A percentile compares a stretch with the other conserved stretches of the same genome.
phyloP scores from a whole-genome alignment of 257 asterid species.

The Solanum paucissectum region DNA sequence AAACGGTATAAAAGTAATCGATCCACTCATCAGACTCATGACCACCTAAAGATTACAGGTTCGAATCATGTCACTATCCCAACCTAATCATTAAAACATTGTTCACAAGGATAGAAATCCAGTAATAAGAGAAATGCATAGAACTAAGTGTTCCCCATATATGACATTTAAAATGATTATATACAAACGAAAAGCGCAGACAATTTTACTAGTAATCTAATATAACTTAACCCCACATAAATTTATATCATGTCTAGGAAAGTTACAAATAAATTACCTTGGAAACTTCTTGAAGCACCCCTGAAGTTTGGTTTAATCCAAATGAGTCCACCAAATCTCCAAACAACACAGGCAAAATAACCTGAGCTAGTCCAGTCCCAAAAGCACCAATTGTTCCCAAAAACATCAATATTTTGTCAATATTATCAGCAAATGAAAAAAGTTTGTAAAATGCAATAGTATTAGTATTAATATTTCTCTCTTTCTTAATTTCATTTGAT shows the following conservation, averaged over 20 bases:
- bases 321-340: slow-evolving; percentile 49
- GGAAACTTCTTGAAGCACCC: slow-evolving; percentile 35
- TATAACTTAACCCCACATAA: too few relatives aligned
- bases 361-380: slow-evolving; percentile 35
- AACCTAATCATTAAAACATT: background rate
- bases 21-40: background rate
- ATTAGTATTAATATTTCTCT: slow-evolving; percentile 1
- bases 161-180: background rate
- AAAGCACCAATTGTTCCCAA: slow-evolving; percentile 46
- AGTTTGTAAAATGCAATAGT: slow-evolving; percentile 38
- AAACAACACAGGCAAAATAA: slow-evolving; percentile 45
- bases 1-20: too few relatives aligned
- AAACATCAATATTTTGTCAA: slow-evolving; percentile 39
- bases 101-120: background rate
- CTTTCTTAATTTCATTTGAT: background rate
- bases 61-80: background rate
- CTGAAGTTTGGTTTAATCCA: slow-evolving; percentile 24
- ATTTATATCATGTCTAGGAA: too few relatives aligned
- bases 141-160: background rate
- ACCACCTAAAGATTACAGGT: background rate
- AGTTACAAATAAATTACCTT: slow-evolving; percentile 15
- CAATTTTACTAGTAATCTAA: background rate
- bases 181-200: background rate
- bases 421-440: slow-evolving; percentile 47
- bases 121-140: too few relatives aligned